Conservation (phyloP, 2,329 filamentous ascomycete species). For the Gaeumannomyces sp. region DNA sequence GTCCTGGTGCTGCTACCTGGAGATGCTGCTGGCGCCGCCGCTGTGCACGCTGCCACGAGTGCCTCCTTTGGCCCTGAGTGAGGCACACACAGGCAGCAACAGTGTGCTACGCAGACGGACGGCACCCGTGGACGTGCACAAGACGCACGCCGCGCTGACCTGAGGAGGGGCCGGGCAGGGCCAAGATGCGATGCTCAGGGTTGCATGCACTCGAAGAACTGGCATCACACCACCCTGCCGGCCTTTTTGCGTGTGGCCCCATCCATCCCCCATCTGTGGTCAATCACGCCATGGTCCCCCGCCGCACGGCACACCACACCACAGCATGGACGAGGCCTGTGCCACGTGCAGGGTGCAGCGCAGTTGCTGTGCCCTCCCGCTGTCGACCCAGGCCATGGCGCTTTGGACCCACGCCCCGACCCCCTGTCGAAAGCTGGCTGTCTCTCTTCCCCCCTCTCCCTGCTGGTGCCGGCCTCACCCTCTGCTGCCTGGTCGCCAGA, state of each 20-base stretch:
- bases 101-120: no score
- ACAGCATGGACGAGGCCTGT: background rate
- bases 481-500: background rate
- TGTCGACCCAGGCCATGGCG: background rate
- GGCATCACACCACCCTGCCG: background rate
- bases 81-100: no score
- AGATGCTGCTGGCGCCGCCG: background rate
- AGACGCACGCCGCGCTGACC: background rate
- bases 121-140: no score
- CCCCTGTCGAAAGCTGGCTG: background rate
- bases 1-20: no score
- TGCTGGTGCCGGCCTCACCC: background rate
- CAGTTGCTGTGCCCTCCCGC: constrained; percentile 1
- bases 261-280: background rate
- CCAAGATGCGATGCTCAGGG: background rate
- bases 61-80: no score
- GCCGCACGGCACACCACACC: background rate
- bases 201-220: background rate
- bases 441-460: background rate
- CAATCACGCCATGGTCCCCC: background rate
- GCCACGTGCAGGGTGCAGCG: background rate
- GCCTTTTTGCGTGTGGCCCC: background rate
- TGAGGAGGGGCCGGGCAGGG: background rate
- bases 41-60: background rate
- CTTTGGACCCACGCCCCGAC: background rate